Evolutionary conservation across 1,284 basidiomycete species (phyloP).

Genomic region (Marasmius oreades): DNA sequence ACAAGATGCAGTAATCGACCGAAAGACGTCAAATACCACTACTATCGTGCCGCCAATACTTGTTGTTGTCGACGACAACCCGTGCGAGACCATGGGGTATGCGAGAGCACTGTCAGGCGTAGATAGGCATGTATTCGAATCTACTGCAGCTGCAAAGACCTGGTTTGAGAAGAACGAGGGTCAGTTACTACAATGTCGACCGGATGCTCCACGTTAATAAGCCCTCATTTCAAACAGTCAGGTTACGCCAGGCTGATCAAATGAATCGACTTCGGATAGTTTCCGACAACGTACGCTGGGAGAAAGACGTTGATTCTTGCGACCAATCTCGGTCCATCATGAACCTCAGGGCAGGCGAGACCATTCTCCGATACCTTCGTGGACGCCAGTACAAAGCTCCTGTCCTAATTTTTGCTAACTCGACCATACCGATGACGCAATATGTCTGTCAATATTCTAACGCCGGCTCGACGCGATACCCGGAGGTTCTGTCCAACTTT

Average conservation of each 20-base stretch:
- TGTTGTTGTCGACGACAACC: not conserved
- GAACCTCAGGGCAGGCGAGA: constrained; percentile 17
- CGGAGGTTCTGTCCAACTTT: not conserved
- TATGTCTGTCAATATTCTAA: constrained; percentile 13
- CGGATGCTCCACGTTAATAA: too few species aligned
- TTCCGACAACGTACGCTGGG: constrained; percentile 18
- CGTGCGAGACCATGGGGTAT: constrained; percentile 1
- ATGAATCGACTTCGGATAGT: constrained; percentile 12
- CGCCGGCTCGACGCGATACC: constrained; percentile 10
- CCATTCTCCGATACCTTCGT: constrained; percentile 17
- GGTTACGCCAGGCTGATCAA: constrained; percentile 8
- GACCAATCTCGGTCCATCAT: not conserved
- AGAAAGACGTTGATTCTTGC: not conserved
- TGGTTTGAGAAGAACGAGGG: constrained; percentile 19
- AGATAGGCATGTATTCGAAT: constrained; percentile 14
- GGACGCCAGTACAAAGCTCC: constrained; percentile 12
- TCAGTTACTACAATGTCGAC: constrained; percentile 1
- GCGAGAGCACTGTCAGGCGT: constrained; percentile 13
- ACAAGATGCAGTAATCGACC: too few species aligned
- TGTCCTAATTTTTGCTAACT: constrained; percentile 13
- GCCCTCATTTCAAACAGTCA: not conserved
- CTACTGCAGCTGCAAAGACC: constrained; percentile 17
- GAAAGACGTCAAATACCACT: too few species aligned
- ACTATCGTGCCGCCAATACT: too few species aligned
- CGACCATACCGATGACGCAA: constrained; percentile 10